Evolutionary conservation across 306 rosid genomes (phyloP), one percentile per base, ranked within the genome.

Genomic region (Malus orientalis): DNA sequence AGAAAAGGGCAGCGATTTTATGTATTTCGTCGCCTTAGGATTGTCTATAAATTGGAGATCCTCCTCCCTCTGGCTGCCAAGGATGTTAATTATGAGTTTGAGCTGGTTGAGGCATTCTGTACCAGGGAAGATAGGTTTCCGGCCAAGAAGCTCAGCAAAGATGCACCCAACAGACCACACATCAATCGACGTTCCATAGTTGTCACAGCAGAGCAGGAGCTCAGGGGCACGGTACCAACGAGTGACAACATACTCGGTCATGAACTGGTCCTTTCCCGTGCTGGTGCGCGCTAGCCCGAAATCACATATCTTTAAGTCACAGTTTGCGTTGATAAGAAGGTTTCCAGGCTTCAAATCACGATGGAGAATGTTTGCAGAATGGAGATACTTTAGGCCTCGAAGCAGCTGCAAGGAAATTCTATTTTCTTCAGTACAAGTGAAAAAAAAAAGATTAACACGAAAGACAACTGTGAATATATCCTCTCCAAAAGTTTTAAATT

Each of bases 151-250:
- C 86, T 94, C 96, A 0, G 97, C 97, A 78, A 94, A 91, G 84
- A 94, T 91, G 88, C 98, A 91, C 58, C 97, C 96, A 22, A 94
- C 94, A 73, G 98, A 94, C 98, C 98, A 94, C 57, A 94, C 94
- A 82, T 94, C 98, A 71, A 94, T 94, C 16, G 98, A 86, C 27
- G 93, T 90, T 55, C 93, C 96, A 11, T 91, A 94, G 80, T 91
- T 88, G 86, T 93, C 98, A 65, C 98, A 93, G 85, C 97, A 91
- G 23, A 93, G 97, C 49, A 93, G 90, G 57, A 93, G 93, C 82
- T 93, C 97, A 6, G 98, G 98, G 61, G 98, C 97, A 74, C 98
- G 82, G 76, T 93, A 93, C 98, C 98, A 93, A 75, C 98, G 89
- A 59, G 98, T 93, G 73, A 93, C 98, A 19, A 93, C 98, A 67